Base-by-base conservation (phyloP, 306 rosid species). In the Prunus salicina region DNA sequence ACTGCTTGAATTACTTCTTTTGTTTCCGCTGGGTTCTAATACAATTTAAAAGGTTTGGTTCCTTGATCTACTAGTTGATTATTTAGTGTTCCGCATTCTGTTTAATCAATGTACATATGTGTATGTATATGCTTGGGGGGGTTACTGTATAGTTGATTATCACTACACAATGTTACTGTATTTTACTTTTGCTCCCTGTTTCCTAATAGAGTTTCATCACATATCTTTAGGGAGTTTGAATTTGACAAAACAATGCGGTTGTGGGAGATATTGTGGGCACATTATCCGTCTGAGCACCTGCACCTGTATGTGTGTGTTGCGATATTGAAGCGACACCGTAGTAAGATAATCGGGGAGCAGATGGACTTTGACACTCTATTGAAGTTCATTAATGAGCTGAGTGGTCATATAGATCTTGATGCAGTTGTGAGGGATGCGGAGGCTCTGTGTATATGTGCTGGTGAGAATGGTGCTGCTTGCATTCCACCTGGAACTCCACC, bases 401-500 rank as follows among this genome's bases (percentile, higher is more conserved):
- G 91, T 60, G 96, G 99, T 69, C 98, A 80, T 50, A 88, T 96
- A 72, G 88, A 96, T 73, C 90, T 96, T 30, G 98, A 96, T 74
- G 68, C 91, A 12, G 78, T 79, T 67, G 83, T 96, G 58, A 93
- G 97, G 77, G 99, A 93, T 79, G 96, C 98, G 13, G 99, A 96
- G 84, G 98, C 97, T 78, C 73, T 96, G 56, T 91, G 93, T 81
- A 81, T 83, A 52, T 96, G 94, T 80, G 97, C 99, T 27, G 98
- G 98, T 4, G 99, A 96, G 83, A 86, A 91, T 67, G 99, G 97
- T 67, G 91, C 84, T 2, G 94, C 99, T 80, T 87, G 83, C 82
- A 93, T 96, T 76, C 98, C 99, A 16, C 99, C 99, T 22, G 99
- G 99, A 81, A 96, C 99, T 69, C 98, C 99, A 10, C 97, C 99